A percentile compares a stretch with the other conserved stretches of the same genome.
Conservation (phyloP, 192 early-diverging fungal species). For the Rhizophagus sp. region DNA sequence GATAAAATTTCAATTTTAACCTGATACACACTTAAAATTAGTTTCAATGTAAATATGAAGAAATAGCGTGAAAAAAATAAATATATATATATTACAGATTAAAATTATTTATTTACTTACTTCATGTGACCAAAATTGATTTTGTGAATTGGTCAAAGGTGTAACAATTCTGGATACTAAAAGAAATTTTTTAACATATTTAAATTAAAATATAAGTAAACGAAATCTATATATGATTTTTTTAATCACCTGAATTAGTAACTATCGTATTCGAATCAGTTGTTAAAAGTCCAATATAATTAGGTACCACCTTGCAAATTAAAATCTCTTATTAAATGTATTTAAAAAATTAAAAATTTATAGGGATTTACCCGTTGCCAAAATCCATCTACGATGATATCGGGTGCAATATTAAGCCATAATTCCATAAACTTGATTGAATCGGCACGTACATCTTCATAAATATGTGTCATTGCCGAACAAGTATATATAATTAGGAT, state of each 20-base stretch:
- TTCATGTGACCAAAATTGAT: conserved; percentile 13
- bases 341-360: not conserved
- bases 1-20: conserved; percentile 19
- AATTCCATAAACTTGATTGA: conserved; percentile 77
- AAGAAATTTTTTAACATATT: not conserved
- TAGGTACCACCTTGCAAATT: conserved; percentile 54
- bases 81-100: not conserved
- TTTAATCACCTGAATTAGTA: not conserved
- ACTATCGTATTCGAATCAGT: conserved; percentile 47
- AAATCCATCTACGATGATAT: conserved; percentile 59
- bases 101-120: not conserved
- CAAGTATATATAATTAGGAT: conserved; percentile 78
- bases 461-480: conserved; percentile 88
- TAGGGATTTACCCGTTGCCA: conserved; percentile 60
- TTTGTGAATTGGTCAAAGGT: not conserved
- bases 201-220: not conserved
- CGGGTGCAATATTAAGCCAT: conserved; percentile 66
- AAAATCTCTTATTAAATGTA: conserved; percentile 37
- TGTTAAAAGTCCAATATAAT: conserved; percentile 60
- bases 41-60: not conserved
- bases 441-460: conserved; percentile 82
- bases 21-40: not conserved
- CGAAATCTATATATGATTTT: not conserved
- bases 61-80: not conserved
- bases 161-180: not conserved